Percentiles rank a stretch among this genome's conserved stretches.
These are phyloP conservation scores for Phytophthora palmivora DNA, from an alignment of 352 stramenopile species.

Conservation along the genomic window DNA sequence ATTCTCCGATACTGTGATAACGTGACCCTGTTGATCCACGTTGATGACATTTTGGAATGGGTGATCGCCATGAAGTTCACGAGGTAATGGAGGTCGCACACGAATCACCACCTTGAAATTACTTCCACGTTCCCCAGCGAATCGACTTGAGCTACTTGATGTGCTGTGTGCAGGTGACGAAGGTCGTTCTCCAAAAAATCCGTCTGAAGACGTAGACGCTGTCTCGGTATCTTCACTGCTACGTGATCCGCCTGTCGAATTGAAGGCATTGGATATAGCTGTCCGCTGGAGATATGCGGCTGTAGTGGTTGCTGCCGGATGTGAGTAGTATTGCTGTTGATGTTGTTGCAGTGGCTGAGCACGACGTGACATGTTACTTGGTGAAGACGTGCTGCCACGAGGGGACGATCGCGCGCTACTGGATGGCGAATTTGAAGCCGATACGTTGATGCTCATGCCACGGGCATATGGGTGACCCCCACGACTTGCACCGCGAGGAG, in stretches of 20 bases:
- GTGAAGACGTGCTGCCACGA: constrained; percentile 26
- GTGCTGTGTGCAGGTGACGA: constrained; percentile 51
- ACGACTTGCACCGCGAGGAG: constrained; percentile 21
- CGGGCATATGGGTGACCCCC: constrained; percentile 20
- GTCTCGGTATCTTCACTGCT: constrained; percentile 63
- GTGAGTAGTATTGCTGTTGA: constrained; percentile 35
- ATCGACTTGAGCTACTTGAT: constrained; percentile 43
- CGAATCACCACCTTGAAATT: constrained; percentile 96
- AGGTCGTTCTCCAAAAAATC: constrained; percentile 34
- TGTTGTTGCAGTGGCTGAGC: constrained; percentile 31
- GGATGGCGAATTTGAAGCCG: constrained; percentile 41
- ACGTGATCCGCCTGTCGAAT: constrained; percentile 32
- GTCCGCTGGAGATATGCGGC: constrained; percentile 59
- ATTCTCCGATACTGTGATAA: constrained; percentile 92
- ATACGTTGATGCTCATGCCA: constrained; percentile 61
- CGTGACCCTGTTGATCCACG: constrained; percentile 85
- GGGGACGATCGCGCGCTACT: constrained; percentile 48
- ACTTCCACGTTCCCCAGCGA: constrained; percentile 53
- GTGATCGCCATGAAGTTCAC: constrained; percentile 88
- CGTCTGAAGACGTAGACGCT: constrained; percentile 63
- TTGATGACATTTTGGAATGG: constrained; percentile 93
- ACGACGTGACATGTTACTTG: constrained; percentile 31
- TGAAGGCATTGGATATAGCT: constrained; percentile 73
- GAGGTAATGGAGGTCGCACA: constrained; percentile 86
- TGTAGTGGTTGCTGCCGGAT: constrained; percentile 14